Evolutionary conservation across 129 eudicot species (phyloP), one percentile per base, ranked within the genome.

Genomic region (Flaveria brownii): DNA sequence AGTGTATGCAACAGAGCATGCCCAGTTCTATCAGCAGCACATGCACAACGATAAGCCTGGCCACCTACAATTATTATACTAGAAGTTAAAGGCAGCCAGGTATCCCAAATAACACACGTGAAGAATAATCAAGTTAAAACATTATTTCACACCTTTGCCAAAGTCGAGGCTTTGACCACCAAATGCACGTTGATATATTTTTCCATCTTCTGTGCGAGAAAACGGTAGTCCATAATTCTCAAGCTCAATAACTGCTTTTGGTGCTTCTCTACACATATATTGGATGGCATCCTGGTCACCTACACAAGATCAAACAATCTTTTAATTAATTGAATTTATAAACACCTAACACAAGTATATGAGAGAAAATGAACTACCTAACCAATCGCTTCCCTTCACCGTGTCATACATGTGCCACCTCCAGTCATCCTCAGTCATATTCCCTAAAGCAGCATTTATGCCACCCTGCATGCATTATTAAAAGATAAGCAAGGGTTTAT

Each of bases 371-470:
- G 17, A 60, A 62, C 30, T 83, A 91, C 99, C 99, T 84, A 94
- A 78, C 99, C 99, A 94, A 78, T 91, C 99, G 71, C 99, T 94
- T 79, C 99, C 99, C 84, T 94, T 94, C 23, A 94, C 99, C 25
- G 99, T 94, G 82, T 94, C 99, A 83, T 94, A 94, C 99, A 94
- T 94, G 88, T 94, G 99, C 99, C 99, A 94, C 83, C 99, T 89
- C 99, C 97, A 94, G 83, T 94, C 99, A 89, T 94, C 99, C 78
- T 94, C 99, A 0, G 78, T 64, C 99, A 94, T 94, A 77, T 94
- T 94, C 26, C 97, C 99, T 66, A 94, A 71, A 68, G 99, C 99
- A 78, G 97, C 97, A 87, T 94, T 94, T 72, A 94, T 91, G 22
- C 99, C 99, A 71, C 99, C 99, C 99, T 91, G 87, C 74, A 84